These are phyloP conservation scores for Alternaria arborescens DNA, from an alignment of 2,329 filamentous ascomycete genomes.

Conservation along the genomic window DNA sequence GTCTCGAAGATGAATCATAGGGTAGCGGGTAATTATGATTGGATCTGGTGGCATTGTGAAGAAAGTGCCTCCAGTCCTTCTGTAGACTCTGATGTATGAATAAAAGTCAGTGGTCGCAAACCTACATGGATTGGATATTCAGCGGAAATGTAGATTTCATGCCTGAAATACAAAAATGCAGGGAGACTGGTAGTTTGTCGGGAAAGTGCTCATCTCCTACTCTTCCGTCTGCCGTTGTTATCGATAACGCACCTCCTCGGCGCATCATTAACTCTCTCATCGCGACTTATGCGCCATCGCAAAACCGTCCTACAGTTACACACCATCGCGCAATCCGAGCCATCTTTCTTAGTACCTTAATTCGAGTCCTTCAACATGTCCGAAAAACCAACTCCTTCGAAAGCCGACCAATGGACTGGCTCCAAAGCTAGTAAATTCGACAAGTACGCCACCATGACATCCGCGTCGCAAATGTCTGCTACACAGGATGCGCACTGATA, in stretches of 20 bases:
- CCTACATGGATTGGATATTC: background rate
- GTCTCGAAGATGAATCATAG: background rate
- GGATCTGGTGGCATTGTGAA: background rate
- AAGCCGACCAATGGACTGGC: slow-evolving; percentile 34
- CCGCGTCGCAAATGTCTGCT: background rate
- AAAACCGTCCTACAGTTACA: background rate
- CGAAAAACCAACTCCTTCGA: slow-evolving; percentile 21
- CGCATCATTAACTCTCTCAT: slow-evolving; percentile 1
- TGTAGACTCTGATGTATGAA: background rate
- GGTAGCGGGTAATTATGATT: background rate
- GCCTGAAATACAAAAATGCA: background rate
- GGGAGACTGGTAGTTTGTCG: background rate
- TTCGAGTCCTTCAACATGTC: slow-evolving; percentile 8
- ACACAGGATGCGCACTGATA: slow-evolving; percentile 18
- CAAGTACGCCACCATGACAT: slow-evolving; percentile 40
- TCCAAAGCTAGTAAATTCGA: slow-evolving; percentile 51
- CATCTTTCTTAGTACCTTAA: background rate
- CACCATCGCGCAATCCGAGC: background rate
- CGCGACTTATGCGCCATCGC: background rate
- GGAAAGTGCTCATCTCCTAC: background rate
- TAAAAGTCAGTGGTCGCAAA: background rate
- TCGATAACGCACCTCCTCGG: slow-evolving; percentile 23
- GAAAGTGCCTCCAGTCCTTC: background rate
- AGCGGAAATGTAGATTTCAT: background rate
- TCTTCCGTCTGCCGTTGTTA: slow-evolving; percentile 8